A percentile compares a stretch with the other conserved stretches of the same genome.
phyloP scores from a whole-genome alignment of 106 monocot genomes.

The Cymbidium sinense region DNA sequence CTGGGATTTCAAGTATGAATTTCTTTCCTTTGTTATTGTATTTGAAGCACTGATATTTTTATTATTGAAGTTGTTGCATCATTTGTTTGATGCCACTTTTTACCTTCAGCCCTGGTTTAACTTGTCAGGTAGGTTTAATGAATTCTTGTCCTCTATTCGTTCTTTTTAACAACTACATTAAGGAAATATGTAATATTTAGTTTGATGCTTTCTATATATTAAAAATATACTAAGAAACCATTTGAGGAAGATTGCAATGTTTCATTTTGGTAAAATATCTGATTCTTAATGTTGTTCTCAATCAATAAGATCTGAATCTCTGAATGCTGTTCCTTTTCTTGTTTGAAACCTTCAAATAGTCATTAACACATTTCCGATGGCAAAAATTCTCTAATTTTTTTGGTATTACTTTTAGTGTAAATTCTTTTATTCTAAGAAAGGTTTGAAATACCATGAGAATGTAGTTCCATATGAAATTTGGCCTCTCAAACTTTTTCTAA shows the following conservation, averaged over 20 bases:
- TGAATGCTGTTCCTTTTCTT: too few relatives aligned
- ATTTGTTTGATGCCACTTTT: not conserved
- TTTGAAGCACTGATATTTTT: not conserved
- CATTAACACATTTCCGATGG: not conserved
- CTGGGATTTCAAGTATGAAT: not conserved
- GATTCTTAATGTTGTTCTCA: not conserved
- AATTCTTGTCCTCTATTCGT: not conserved
- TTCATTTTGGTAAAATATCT: not conserved
- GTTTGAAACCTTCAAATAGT: not conserved
- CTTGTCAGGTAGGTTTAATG: not conserved
- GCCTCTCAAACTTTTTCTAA: not conserved
- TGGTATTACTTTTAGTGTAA: not conserved
- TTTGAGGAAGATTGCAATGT: not conserved
- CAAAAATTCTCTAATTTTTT: not conserved
- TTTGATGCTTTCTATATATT: not conserved
- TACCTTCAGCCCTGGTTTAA: not conserved
- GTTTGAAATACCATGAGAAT: not conserved
- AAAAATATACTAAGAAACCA: not conserved
- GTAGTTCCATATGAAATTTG: not conserved
- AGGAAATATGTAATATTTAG: not conserved
- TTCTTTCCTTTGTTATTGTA: not conserved
- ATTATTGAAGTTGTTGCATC: not conserved
- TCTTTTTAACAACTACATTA: not conserved
- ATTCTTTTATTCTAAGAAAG: not conserved
- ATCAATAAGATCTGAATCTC: not conserved